A percentile compares a stretch with the other conserved stretches of the same genome.
Evolutionary conservation across 345 rosid species (phyloP).

Genomic region (Reutealis trisperma): DNA sequence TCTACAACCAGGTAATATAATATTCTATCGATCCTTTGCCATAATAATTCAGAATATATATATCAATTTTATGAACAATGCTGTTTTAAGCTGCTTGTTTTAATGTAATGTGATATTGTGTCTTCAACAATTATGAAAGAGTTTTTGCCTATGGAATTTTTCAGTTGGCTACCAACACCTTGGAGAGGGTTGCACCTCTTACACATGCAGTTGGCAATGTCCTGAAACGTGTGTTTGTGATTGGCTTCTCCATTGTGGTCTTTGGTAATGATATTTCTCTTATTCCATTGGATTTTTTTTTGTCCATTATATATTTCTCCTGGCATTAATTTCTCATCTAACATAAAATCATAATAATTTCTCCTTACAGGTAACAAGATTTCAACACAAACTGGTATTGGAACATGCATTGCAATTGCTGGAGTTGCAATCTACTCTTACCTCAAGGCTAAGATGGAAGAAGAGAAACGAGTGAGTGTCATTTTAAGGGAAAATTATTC

Average conservation of each 20-base stretch:
- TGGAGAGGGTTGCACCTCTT: conserved; percentile 97
- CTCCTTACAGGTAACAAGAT: conserved; percentile 77
- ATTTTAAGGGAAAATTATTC: too few relatives aligned
- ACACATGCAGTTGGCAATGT: conserved; percentile 99
- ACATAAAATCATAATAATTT: neutral
- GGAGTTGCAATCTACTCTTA: conserved; percentile 84
- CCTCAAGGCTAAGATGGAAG: conserved; percentile 92
- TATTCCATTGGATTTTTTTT: neutral
- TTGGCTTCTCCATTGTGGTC: conserved; percentile 80
- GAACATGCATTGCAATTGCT: conserved; percentile 81
- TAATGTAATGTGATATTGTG: neutral
- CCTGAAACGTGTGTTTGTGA: conserved; percentile 95
- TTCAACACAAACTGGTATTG: conserved; percentile 87
- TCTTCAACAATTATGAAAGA: neutral
- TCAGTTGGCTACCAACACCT: conserved; percentile 93
- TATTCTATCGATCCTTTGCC: neutral
- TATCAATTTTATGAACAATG: neutral
- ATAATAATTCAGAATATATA: neutral
- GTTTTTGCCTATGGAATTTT: conserved; percentile 15
- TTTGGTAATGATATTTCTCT: conserved; percentile 51
- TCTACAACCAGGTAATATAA: conserved; percentile 79
- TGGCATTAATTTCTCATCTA: neutral
- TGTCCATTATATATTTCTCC: neutral
- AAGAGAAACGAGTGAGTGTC: conserved; percentile 75
- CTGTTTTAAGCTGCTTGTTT: neutral